Conservation (phyloP, 164 flowering plant species). For the Annona squamosa region DNA sequence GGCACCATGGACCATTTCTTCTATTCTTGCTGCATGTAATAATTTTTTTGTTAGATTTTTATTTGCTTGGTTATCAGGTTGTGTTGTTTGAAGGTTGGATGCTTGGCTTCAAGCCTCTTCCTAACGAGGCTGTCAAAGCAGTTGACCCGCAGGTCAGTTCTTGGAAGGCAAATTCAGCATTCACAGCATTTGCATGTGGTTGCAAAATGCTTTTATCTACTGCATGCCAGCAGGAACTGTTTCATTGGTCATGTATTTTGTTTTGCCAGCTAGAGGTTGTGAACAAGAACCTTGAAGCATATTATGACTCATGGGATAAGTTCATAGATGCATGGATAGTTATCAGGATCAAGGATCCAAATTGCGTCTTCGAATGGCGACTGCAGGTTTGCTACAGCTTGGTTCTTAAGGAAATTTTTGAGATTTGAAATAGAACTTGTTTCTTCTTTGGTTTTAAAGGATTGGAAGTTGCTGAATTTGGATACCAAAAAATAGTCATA, state of each 20-base stretch:
- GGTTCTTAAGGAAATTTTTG: too few relatives aligned
- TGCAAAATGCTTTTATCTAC: neutral
- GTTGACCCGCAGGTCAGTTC: slow-evolving; percentile 50
- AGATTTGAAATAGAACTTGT: too few relatives aligned
- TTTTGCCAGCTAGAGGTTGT: slow-evolving; percentile 59
- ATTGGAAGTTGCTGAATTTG: too few relatives aligned
- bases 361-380: slow-evolving; percentile 86
- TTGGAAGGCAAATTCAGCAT: neutral
- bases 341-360: slow-evolving; percentile 83
- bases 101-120: slow-evolving; percentile 95
- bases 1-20: neutral
- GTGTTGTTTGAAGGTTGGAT: slow-evolving; percentile 96
- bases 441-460: too few relatives aligned
- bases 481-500: too few relatives aligned
- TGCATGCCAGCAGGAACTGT: neutral
- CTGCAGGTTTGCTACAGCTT: slow-evolving; percentile 51
- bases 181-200: neutral
- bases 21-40: neutral
- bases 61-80: slow-evolving; percentile 34
- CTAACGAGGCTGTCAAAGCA: slow-evolving; percentile 55
- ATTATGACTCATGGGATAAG: slow-evolving; percentile 93
- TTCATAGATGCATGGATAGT: slow-evolving; percentile 78
- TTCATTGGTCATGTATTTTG: slow-evolving; percentile 1
- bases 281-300: slow-evolving; percentile 79
- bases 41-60: neutral